These are phyloP conservation scores for Pseudogymnoascus destructans DNA, from an alignment of 2,329 filamentous ascomycete genomes.

Conservation along the genomic window DNA sequence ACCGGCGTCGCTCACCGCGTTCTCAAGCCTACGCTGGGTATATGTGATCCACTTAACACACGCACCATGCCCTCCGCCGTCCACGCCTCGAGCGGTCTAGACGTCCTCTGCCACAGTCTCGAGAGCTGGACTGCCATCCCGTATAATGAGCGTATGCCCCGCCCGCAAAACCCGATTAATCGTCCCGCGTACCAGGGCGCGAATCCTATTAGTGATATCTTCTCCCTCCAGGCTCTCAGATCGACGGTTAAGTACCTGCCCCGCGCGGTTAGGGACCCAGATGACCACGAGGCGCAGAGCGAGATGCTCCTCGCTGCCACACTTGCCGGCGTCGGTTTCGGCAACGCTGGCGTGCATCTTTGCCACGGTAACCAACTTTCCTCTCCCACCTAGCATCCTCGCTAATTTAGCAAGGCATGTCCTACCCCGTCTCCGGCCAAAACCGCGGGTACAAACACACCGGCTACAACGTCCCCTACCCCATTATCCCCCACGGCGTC, in stretches of 20 bases:
- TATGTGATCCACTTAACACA: conserved; percentile 78
- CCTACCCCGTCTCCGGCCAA: conserved; percentile 90
- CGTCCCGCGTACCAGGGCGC: conserved; percentile 92
- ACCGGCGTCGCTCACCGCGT: conserved; percentile 93
- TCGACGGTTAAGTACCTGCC: conserved; percentile 87
- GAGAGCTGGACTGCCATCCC: conserved; percentile 98
- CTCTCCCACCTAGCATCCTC: background rate
- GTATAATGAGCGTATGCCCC: conserved; percentile 70
- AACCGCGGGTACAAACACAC: conserved; percentile 82
- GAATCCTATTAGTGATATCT: conserved; percentile 96
- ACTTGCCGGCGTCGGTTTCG: conserved; percentile 88
- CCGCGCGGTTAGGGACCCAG: conserved; percentile 71
- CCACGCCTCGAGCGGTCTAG: conserved; percentile 79
- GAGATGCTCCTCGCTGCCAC: conserved; percentile 95
- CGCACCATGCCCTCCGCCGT: conserved; percentile 91
- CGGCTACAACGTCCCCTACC: conserved; percentile 64
- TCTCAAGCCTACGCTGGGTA: conserved; percentile 86
- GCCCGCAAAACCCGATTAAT: conserved; percentile 79
- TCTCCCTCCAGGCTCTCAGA: conserved; percentile 73
- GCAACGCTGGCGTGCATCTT: conserved; percentile 89
- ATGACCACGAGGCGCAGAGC: conserved; percentile 82
- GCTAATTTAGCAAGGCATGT: conserved; percentile 53
- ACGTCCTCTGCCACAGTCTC: conserved; percentile 88
- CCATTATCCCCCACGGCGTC: conserved; percentile 91
- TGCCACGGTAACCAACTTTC: conserved; percentile 45